Evolutionary conservation across 2,329 filamentous ascomycete species (phyloP).

Genomic region (Botryotinia calthae): DNA sequence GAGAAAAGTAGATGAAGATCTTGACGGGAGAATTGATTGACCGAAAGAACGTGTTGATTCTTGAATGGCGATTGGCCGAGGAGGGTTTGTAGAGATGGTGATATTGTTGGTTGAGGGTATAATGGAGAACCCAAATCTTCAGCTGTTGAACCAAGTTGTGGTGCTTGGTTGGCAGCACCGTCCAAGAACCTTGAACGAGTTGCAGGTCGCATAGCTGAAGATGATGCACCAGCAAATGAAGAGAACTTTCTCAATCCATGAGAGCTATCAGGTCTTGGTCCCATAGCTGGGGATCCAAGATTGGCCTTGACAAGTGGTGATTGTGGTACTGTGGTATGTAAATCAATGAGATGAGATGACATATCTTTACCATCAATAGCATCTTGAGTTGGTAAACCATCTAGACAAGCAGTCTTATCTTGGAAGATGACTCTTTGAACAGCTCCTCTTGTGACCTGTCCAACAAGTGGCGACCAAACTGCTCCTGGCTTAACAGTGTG

Average conservation of each 20-base stretch:
- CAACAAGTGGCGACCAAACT: constrained; percentile 70
- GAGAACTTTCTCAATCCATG: constrained; percentile 39
- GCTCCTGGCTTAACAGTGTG: constrained; percentile 55
- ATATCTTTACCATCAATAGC: constrained; percentile 67
- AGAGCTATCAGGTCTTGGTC: constrained; percentile 40
- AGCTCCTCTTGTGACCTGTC: constrained; percentile 64
- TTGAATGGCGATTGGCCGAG: constrained; percentile 83
- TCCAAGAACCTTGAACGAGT: constrained; percentile 41
- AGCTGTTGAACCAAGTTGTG: constrained; percentile 38
- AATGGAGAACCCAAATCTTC: constrained; percentile 49
- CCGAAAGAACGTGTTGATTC: constrained; percentile 84
- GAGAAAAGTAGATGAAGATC: constrained; percentile 95
- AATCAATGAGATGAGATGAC: constrained; percentile 59
- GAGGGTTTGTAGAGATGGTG: constrained; percentile 66
- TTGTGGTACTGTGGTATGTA: constrained; percentile 44
- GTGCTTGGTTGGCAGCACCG: constrained; percentile 35
- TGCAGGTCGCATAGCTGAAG: constrained; percentile 38
- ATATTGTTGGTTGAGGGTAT: constrained; percentile 50
- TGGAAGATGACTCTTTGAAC: constrained; percentile 76
- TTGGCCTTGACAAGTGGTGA: constrained; percentile 57
- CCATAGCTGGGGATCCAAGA: constrained; percentile 35
- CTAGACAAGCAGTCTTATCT: constrained; percentile 70
- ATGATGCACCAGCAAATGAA: constrained; percentile 34
- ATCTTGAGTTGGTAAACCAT: constrained; percentile 60
- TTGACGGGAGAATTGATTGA: constrained; percentile 81